Evolutionary conservation across 2,329 filamentous ascomycete species (phyloP).

Genomic region (Xylariaceae sp.): DNA sequence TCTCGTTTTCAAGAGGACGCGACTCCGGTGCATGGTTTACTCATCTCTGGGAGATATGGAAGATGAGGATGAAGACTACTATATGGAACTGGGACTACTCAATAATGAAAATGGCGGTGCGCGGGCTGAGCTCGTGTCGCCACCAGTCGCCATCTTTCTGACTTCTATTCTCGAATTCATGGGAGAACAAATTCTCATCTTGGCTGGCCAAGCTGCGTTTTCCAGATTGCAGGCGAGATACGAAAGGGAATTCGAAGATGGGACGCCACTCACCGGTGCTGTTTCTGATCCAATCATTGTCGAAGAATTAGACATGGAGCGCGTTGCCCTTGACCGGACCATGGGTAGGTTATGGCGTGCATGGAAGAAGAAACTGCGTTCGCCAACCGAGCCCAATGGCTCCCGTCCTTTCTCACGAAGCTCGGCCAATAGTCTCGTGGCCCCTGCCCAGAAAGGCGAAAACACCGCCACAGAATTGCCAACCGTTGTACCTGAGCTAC

Average conservation of each 20-base stretch:
- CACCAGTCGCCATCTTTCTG: slow-evolving; percentile 89
- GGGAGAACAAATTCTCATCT: slow-evolving; percentile 83
- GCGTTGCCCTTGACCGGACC: slow-evolving; percentile 81
- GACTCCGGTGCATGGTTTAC: slow-evolving; percentile 95
- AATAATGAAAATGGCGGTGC: slow-evolving; percentile 53
- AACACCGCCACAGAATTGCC: slow-evolving; percentile 38
- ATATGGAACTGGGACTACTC: slow-evolving; percentile 74
- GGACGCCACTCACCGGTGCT: slow-evolving; percentile 41
- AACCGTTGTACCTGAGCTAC: slow-evolving; percentile 32
- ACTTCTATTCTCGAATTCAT: slow-evolving; percentile 93
- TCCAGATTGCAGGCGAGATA: slow-evolving; percentile 56
- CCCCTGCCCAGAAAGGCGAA: slow-evolving; percentile 35
- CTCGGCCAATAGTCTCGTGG: slow-evolving; percentile 34
- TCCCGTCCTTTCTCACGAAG: slow-evolving; percentile 47
- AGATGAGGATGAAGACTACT: slow-evolving; percentile 91
- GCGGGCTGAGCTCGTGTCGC: slow-evolving; percentile 68
- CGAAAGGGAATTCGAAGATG: slow-evolving; percentile 54
- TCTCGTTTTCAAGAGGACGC: slow-evolving; percentile 86
- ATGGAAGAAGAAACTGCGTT: slow-evolving; percentile 82
- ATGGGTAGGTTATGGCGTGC: slow-evolving; percentile 87
- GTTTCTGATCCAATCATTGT: slow-evolving; percentile 67
- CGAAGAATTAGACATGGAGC: slow-evolving; percentile 87
- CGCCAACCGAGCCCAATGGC: slow-evolving; percentile 44
- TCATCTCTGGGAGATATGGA: slow-evolving; percentile 95
- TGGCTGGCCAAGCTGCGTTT: slow-evolving; percentile 79